These are phyloP conservation scores for Acacia melanoxylon DNA, from an alignment of 306 rosid species.

Conservation along the genomic window DNA sequence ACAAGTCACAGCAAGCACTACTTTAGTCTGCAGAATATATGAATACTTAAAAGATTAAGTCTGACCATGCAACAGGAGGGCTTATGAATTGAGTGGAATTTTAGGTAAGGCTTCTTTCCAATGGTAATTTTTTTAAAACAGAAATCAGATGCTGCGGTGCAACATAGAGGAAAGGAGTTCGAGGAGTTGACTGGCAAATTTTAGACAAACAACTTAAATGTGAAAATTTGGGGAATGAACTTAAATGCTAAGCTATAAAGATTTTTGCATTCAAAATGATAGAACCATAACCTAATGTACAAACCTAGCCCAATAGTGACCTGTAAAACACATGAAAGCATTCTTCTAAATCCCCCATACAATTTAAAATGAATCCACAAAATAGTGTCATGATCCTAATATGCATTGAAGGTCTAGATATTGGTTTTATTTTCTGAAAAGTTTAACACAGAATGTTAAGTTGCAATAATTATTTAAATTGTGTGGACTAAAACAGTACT, in stretches of 20 bases:
- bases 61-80: not conserved
- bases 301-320: not conserved
- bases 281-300: not conserved
- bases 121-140: not conserved
- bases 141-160: not conserved
- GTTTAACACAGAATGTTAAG: not conserved
- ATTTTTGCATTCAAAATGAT: not conserved
- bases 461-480: conserved; percentile 1
- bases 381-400: not conserved
- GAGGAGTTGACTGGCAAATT: not conserved
- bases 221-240: not conserved
- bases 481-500: conserved; percentile 8
- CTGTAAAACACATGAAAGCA: not conserved
- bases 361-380: not conserved
- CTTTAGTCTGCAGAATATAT: not conserved
- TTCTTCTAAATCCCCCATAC: not conserved
- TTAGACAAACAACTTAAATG: not conserved
- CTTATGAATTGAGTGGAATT: not conserved
- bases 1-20: not conserved
- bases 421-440: not conserved
- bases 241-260: not conserved
- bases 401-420: not conserved
- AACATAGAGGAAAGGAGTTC: not conserved
- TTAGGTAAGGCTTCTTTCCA: not conserved
- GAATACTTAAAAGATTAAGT: not conserved